phyloP scores from a whole-genome alignment of 2,329 filamentous ascomycete species.

The Coniella lustricola region DNA sequence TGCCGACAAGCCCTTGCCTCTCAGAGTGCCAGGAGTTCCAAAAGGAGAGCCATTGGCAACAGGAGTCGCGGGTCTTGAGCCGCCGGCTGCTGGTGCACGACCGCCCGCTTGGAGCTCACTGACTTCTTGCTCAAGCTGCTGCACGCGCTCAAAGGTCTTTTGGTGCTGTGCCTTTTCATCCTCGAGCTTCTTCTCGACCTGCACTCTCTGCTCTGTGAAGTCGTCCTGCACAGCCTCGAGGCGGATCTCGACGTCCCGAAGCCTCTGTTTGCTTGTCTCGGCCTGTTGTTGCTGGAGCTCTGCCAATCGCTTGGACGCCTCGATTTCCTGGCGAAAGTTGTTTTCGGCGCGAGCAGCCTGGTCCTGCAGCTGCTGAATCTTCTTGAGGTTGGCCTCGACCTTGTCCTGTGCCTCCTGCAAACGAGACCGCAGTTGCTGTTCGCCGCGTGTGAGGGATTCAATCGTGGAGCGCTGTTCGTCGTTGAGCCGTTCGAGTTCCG shows the following conservation, averaged over 20 bases:
- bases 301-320: slow-evolving; percentile 71
- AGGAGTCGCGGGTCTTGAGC: slow-evolving; percentile 54
- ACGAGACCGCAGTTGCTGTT: slow-evolving; percentile 71
- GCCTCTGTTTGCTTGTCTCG: slow-evolving; percentile 61
- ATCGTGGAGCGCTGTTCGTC: slow-evolving; percentile 75
- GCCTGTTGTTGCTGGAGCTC: slow-evolving; percentile 74
- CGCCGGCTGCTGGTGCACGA: slow-evolving; percentile 34
- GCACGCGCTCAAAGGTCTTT: slow-evolving; percentile 41
- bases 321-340: slow-evolving; percentile 78
- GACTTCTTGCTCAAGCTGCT: slow-evolving; percentile 46
- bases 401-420: slow-evolving; percentile 80
- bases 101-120: slow-evolving; percentile 45
- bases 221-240: slow-evolving; percentile 60
- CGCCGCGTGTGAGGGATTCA: slow-evolving; percentile 70
- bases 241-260: slow-evolving; percentile 61
- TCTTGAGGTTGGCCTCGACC: slow-evolving; percentile 74
- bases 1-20: slow-evolving; percentile 50
- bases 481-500: slow-evolving; percentile 79
- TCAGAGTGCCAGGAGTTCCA: slow-evolving; percentile 51
- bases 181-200: slow-evolving; percentile 51
- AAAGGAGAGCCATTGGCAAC: slow-evolving; percentile 56
- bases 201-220: slow-evolving; percentile 52
- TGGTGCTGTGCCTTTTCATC: slow-evolving; percentile 41
- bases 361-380: slow-evolving; percentile 80
- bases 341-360: slow-evolving; percentile 76